Evolutionary conservation across 805 yeast genomes (phyloP).

Genomic region (Lipomyces kockii): DNA sequence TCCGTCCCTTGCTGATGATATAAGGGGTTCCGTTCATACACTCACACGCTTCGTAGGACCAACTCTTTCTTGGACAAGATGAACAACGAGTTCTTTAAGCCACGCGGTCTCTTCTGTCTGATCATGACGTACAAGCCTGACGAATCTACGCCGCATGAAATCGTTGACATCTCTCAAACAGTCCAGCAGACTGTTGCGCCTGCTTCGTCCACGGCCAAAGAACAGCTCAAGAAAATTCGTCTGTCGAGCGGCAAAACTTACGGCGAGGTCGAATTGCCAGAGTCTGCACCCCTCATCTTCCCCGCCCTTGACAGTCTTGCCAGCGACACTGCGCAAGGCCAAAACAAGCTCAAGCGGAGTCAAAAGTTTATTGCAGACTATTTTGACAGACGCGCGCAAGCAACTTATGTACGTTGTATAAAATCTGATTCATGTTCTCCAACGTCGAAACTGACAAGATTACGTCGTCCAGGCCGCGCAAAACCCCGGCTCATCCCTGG

Average conservation of each 20-base stretch:
- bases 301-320: too few species aligned
- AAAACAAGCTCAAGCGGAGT: too few species aligned
- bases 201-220: too few species aligned
- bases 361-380: not conserved
- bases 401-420: not conserved
- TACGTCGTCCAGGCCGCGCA: not conserved
- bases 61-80: conserved; percentile 1
- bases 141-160: too few species aligned
- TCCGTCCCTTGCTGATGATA: not conserved
- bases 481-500: not conserved
- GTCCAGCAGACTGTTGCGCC: too few species aligned
- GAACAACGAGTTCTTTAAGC: conserved; percentile 2
- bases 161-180: too few species aligned
- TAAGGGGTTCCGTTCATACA: not conserved
- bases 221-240: too few species aligned
- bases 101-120: not conserved
- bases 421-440: too few species aligned
- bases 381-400: conserved; percentile 6
- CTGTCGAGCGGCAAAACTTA: too few species aligned
- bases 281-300: too few species aligned
- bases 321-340: too few species aligned
- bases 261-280: too few species aligned
- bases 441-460: not conserved
- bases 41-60: not conserved
- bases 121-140: conserved; percentile 2